phyloP scores from a whole-genome alignment of 768 basidiomycete species.

The Suillus subaureus region DNA sequence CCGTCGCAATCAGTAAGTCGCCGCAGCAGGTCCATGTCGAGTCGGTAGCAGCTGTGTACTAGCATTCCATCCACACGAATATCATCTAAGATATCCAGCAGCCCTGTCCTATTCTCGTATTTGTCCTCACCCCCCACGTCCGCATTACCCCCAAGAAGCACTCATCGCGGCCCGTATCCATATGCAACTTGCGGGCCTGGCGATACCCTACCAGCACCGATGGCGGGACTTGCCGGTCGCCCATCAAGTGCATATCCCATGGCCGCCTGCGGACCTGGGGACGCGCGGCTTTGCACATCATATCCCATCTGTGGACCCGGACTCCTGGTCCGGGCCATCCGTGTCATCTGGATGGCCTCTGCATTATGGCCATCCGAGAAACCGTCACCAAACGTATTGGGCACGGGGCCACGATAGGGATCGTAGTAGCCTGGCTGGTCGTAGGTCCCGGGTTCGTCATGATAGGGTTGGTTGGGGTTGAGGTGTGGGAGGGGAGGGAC shows the following conservation, averaged over 20 bases:
- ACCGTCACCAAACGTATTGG: conserved; percentile 58
- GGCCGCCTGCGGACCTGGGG: conserved; percentile 47
- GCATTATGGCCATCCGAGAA: conserved; percentile 32
- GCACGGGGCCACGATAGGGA: conserved; percentile 79
- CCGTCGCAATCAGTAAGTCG: conserved; percentile 16
- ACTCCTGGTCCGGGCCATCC: conserved; percentile 46
- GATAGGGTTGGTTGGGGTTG: conserved; percentile 77
- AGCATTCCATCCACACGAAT: conserved; percentile 13
- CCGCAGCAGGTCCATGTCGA: conserved; percentile 19
- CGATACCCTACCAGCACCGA: conserved; percentile 37
- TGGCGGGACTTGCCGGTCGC: conserved; percentile 31
- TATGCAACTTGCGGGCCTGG: conserved; percentile 53
- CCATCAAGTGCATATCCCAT: conserved; percentile 36
- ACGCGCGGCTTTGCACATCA: conserved; percentile 34
- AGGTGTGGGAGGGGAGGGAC: conserved; percentile 81
- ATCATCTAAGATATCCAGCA: conserved; percentile 16
- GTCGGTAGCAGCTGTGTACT: conserved; percentile 17
- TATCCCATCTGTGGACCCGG: conserved; percentile 47
- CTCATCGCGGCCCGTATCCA: conserved; percentile 38
- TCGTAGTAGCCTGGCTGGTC: conserved; percentile 63
- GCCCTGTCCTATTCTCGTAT: background rate
- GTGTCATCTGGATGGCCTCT: conserved; percentile 79
- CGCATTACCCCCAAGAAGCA: background rate
- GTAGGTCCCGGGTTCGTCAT: conserved; percentile 60
- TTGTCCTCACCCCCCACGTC: background rate